These are phyloP conservation scores for Phaseolus lunatus DNA, from an alignment of 306 rosid genomes.

Conservation along the genomic window DNA sequence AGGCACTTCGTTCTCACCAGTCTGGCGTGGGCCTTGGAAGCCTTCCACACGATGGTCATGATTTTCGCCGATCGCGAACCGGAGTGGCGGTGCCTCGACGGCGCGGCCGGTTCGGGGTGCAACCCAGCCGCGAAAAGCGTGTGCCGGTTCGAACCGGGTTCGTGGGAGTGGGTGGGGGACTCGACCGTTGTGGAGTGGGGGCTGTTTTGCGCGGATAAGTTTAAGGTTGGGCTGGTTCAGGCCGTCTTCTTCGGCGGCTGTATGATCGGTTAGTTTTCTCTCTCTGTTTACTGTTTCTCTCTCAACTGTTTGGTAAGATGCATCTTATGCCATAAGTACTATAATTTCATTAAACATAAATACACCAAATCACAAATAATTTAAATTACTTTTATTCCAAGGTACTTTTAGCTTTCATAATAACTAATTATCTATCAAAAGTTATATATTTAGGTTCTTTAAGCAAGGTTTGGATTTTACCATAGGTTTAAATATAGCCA, in stretches of 20 bases:
- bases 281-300: neutral
- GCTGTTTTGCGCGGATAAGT: conserved; percentile 78
- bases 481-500: too few species aligned
- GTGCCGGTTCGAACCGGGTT: conserved; percentile 59
- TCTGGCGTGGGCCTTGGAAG: conserved; percentile 92
- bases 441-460: too few species aligned
- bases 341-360: too few species aligned
- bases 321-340: too few species aligned
- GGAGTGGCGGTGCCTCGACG: conserved; percentile 56
- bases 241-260: conserved; percentile 93
- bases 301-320: too few species aligned
- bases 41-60: conserved; percentile 95
- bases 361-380: too few species aligned
- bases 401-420: too few species aligned
- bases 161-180: conserved; percentile 81
- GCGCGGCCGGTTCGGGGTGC: conserved; percentile 45
- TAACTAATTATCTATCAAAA: too few species aligned
- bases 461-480: too few species aligned
- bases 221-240: conserved; percentile 81
- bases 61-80: conserved; percentile 88
- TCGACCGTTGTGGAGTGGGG: conserved; percentile 82
- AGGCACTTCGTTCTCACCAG: conserved; percentile 80
- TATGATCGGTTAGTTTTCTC: conserved; percentile 78
- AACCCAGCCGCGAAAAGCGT: conserved; percentile 41
- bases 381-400: too few species aligned